phyloP scores from a whole-genome alignment of 2,329 filamentous ascomycete genomes.

The Akanthomyces muscarius region DNA sequence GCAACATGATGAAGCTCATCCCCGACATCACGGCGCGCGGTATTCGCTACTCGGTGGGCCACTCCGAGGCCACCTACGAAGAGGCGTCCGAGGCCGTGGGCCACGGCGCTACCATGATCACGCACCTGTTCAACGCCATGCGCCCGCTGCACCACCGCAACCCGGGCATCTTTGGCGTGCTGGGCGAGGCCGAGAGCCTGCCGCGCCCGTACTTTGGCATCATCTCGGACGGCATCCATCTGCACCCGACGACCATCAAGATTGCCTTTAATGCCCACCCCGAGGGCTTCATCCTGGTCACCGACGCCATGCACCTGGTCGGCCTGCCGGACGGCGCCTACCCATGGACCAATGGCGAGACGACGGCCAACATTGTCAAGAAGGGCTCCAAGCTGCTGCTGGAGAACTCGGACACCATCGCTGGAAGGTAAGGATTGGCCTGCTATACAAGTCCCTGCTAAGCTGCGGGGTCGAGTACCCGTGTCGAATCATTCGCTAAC shows the following conservation, averaged over 20 bases:
- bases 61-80: constrained; percentile 84
- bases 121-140: constrained; percentile 94
- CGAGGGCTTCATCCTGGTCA: constrained; percentile 80
- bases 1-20: constrained; percentile 65
- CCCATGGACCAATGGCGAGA: constrained; percentile 73
- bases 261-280: constrained; percentile 87
- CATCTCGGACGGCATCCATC: constrained; percentile 85
- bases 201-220: constrained; percentile 77
- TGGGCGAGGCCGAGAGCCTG: constrained; percentile 61
- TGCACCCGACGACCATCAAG: constrained; percentile 83
- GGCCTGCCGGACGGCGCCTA: constrained; percentile 82
- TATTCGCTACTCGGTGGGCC: constrained; percentile 77
- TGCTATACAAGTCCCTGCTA: neutral
- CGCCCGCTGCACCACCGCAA: constrained; percentile 84
- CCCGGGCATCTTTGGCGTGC: constrained; percentile 81
- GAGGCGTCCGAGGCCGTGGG: constrained; percentile 67
- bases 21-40: constrained; percentile 58
- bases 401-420: constrained; percentile 75
- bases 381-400: constrained; percentile 68
- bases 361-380: constrained; percentile 60
- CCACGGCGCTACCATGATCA: constrained; percentile 84
- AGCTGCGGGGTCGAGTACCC: neutral
- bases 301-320: constrained; percentile 85
- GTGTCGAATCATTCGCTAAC: neutral
- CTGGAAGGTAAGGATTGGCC: constrained; percentile 56